These are phyloP conservation scores for Taphrina communis DNA, from an alignment of 1,139 yeast species.

Conservation along the genomic window DNA sequence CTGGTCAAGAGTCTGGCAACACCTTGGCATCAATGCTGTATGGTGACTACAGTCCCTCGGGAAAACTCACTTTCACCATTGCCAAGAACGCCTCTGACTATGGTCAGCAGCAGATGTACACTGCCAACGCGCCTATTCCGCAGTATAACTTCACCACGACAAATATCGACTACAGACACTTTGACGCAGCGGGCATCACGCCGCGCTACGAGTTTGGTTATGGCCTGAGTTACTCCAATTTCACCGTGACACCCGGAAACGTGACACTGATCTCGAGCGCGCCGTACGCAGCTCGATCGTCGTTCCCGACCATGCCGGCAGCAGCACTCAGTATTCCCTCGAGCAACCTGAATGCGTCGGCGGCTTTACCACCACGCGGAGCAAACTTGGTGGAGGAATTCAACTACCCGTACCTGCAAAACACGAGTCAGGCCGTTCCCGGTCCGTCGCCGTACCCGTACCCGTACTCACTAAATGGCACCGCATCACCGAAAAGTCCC, in stretches of 20 bases:
- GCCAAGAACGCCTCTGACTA: conserved; percentile 64
- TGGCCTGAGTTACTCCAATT: conserved; percentile 65
- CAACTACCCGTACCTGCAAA: conserved; percentile 50
- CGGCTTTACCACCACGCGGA: conserved; percentile 12
- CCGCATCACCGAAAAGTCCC: conserved; percentile 52
- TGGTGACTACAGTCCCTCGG: conserved; percentile 68
- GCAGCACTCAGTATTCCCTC: conserved; percentile 18
- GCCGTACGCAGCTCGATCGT: conserved; percentile 27
- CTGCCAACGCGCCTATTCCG: conserved; percentile 48
- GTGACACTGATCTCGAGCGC: conserved; percentile 14
- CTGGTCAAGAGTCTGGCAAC: conserved; percentile 62
- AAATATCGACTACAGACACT: conserved; percentile 60
- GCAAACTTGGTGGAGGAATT: conserved; percentile 43
- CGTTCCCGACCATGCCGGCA: conserved; percentile 6
- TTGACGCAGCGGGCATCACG: conserved; percentile 62
- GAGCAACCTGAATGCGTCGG: conserved; percentile 11
- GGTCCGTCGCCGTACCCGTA: conserved; percentile 62
- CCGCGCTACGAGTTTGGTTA: conserved; percentile 69
- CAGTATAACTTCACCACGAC: conserved; percentile 56
- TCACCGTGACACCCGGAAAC: conserved; percentile 45
- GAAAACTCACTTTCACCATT: conserved; percentile 67
- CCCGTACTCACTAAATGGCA: background rate
- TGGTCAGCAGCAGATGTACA: conserved; percentile 52
- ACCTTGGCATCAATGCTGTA: conserved; percentile 60
- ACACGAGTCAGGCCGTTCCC: conserved; percentile 49